Conservation (phyloP, 108 stramenopile species). For the Parmales sp. region DNA sequence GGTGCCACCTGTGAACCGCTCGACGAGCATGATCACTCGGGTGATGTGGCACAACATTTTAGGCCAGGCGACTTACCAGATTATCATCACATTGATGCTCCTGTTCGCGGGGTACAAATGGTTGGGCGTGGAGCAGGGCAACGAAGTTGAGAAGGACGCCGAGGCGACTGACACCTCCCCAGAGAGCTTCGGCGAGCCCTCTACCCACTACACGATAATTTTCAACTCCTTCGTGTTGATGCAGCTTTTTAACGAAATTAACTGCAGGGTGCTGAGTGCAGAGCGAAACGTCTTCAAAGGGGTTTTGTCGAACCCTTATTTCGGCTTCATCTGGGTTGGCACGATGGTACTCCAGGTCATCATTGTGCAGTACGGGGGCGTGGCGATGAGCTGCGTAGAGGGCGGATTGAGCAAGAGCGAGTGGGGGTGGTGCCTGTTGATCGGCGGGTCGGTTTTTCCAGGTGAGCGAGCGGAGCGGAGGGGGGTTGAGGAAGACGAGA, state of each 20-base stretch:
- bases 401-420: neutral
- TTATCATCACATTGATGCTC: constrained; percentile 56
- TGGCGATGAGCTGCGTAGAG: constrained; percentile 36
- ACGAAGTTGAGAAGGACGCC: constrained; percentile 11
- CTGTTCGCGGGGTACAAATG: constrained; percentile 49
- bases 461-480: constrained; percentile 2
- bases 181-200: constrained; percentile 42
- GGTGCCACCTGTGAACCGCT: constrained; percentile 62
- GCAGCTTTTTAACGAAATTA: constrained; percentile 95
- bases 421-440: constrained; percentile 17
- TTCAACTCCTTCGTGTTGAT: constrained; percentile 97
- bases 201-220: constrained; percentile 74
- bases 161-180: no score
- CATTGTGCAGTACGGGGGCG: constrained; percentile 80
- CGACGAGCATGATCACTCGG: constrained; percentile 63
- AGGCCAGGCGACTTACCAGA: constrained; percentile 75
- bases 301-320: constrained; percentile 61
- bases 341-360: constrained; percentile 73
- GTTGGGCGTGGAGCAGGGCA: constrained; percentile 35
- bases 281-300: constrained; percentile 70
- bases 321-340: constrained; percentile 61
- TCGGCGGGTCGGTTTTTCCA: constrained; percentile 16
- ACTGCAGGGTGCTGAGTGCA: constrained; percentile 70
- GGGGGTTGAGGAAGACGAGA: neutral
- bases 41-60: constrained; percentile 87